Percentiles rank a stretch among this genome's conserved stretches.
Evolutionary conservation across 192 early-diverging fungal species (phyloP).

Genomic region (Geranomyces variabilis): DNA sequence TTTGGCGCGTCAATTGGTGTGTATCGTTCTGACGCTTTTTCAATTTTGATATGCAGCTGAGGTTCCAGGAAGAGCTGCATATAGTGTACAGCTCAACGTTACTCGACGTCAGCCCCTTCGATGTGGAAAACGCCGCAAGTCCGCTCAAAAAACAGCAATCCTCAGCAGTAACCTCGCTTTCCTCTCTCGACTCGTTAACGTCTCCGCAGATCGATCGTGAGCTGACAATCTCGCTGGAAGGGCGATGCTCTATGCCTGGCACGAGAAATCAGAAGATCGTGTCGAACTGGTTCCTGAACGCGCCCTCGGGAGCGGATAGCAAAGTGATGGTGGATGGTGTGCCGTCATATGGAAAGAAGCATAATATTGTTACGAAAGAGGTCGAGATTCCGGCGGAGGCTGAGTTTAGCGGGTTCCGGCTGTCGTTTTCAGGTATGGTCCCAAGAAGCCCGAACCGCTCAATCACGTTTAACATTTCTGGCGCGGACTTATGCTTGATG

Average conservation of each 20-base stretch:
- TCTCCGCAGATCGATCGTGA: not conserved
- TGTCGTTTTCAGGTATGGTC: constrained; percentile 17
- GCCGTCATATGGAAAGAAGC: constrained; percentile 15
- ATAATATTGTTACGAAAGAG: not conserved
- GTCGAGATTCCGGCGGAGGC: not conserved
- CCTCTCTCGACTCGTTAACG: not conserved
- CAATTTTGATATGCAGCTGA: not conserved
- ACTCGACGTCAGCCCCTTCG: constrained; percentile 6
- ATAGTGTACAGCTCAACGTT: constrained; percentile 21
- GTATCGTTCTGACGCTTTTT: too few species aligned
- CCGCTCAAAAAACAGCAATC: not conserved
- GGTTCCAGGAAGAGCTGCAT: constrained; percentile 17
- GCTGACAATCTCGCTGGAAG: constrained; percentile 1
- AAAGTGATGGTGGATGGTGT: not conserved
- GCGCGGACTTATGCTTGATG: not conserved
- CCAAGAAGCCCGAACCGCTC: not conserved
- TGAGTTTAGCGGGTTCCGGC: constrained; percentile 3
- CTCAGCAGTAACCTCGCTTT: not conserved
- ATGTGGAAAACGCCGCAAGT: not conserved
- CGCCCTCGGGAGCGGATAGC: not conserved
- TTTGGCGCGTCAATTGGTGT: too few species aligned
- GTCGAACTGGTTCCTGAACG: constrained; percentile 1
- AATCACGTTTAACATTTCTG: not conserved
- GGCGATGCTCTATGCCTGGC: not conserved
- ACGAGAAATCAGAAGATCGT: constrained; percentile 5